These are phyloP conservation scores for Hypoxylon sp. DNA, from an alignment of 2,329 filamentous ascomycete genomes.

Conservation along the genomic window DNA sequence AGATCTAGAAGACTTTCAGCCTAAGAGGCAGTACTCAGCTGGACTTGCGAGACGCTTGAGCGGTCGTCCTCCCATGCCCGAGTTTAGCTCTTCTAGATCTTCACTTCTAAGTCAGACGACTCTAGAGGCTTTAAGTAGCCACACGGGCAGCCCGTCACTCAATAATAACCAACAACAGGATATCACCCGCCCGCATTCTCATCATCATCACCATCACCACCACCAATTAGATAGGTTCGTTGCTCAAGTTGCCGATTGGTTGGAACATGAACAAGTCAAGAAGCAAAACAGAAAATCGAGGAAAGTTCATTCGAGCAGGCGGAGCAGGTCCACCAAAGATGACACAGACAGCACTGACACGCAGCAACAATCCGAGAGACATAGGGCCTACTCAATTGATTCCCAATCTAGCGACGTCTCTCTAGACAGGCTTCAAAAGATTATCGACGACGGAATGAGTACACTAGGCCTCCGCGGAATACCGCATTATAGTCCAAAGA, in stretches of 20 bases:
- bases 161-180: constrained; percentile 47
- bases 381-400: constrained; percentile 68
- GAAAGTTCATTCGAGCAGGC: constrained; percentile 59
- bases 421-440: constrained; percentile 84
- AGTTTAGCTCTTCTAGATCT: constrained; percentile 60
- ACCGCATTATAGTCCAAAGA: constrained; percentile 61
- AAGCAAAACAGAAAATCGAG: constrained; percentile 69
- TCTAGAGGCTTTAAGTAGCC: constrained; percentile 53
- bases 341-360: constrained; percentile 46
- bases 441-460: constrained; percentile 77
- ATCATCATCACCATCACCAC: constrained; percentile 54
- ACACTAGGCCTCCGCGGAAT: constrained; percentile 65
- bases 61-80: constrained; percentile 58
- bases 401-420: constrained; percentile 80
- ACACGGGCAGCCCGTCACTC: constrained; percentile 48
- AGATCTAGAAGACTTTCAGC: constrained; percentile 56
- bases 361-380: constrained; percentile 34
- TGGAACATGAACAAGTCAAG: constrained; percentile 82
- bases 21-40: constrained; percentile 63
- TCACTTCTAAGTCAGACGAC: constrained; percentile 60
- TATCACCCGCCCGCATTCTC: constrained; percentile 51
- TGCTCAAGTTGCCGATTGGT: constrained; percentile 84
- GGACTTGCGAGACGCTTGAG: constrained; percentile 62
- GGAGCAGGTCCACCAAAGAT: constrained; percentile 58
- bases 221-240: constrained; percentile 68